Percentiles rank a stretch among this genome's conserved stretches.
Evolutionary conservation across 495 filamentous ascomycete species (phyloP).

Genomic region (Evansstolkia leycettana): DNA sequence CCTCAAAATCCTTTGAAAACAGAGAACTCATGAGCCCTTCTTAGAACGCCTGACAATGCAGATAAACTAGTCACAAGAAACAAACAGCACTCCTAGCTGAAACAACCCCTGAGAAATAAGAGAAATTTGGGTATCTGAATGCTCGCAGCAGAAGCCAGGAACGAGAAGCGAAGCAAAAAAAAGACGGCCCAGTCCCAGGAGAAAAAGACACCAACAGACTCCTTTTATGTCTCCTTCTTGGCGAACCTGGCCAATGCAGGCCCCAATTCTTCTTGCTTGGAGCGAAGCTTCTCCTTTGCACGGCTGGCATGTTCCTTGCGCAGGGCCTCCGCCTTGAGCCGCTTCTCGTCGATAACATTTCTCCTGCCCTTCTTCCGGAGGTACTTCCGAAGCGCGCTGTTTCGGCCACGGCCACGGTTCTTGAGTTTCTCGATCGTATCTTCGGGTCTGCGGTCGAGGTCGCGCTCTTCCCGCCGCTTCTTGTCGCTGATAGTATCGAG

Average conservation of each 20-base stretch:
- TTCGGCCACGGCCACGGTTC: constrained; percentile 81
- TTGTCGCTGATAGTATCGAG: constrained; percentile 66
- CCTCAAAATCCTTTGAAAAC: not conserved
- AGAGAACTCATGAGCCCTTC: not conserved
- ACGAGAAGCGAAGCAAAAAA: not conserved
- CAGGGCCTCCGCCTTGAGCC: constrained; percentile 53
- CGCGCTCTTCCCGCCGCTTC: constrained; percentile 58
- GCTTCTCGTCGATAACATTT: constrained; percentile 88
- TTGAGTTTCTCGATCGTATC: constrained; percentile 58
- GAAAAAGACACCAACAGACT: constrained; percentile 5
- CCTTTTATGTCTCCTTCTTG: too few relatives aligned
- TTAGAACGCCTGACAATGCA: not conserved
- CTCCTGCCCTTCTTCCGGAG: constrained; percentile 76
- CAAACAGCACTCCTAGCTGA: too few relatives aligned
- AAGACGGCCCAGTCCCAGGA: not conserved
- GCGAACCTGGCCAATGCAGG: constrained; percentile 63
- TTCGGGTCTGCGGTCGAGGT: constrained; percentile 60
- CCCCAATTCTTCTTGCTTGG: constrained; percentile 48
- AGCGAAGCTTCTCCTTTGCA: constrained; percentile 51
- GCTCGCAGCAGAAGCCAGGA: not conserved
- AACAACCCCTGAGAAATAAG: too few relatives aligned
- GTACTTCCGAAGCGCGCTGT: constrained; percentile 73
- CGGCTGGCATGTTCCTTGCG: constrained; percentile 51
- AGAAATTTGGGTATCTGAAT: not conserved
- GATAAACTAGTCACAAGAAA: not conserved